Evolutionary conservation across 352 stramenopile species (phyloP), one percentile per base, ranked within the genome.

Genomic region (Phytophthora rubi): DNA sequence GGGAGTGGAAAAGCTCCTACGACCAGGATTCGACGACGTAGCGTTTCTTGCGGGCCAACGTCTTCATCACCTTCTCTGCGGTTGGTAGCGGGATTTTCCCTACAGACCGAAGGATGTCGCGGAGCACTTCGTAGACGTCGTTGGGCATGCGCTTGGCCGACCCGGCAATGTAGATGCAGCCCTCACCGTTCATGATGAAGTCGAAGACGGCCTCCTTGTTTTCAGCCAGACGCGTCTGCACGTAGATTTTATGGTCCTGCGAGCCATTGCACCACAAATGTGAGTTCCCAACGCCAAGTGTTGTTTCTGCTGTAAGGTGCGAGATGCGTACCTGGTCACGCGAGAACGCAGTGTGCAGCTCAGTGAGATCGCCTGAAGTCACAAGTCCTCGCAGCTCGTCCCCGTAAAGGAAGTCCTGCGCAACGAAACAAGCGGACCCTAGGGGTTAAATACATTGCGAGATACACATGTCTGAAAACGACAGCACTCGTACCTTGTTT

Each of bases 61-160:
- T 68, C 70, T 93, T 95, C 81, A 97, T 90, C 21, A 91, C 73
- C 16, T 71, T 79, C 57, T 94, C 87, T 0, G 89, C 89, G 16
- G 84, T 79, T 59, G 84, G 70, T 13, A 92, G 32, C 1, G 82
- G 77, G 32, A 98, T 59, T 53, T 92, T 81, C 0, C 90, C 92
- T 6, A 95, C 81, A 5, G 77, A 86, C 2, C 82, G 86, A 4
- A 98, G 65, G 42, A 96, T 96, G 32, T 95, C 87, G n/a, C 88
- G 78, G 9, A 98, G 61, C 30, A 91, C 88, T 60, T 98, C 88
- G 68, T 94, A 89, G 5, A 98, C 92, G 53, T 98, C 94, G 15
- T 71, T 88, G 1, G 93, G 93, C 94, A 98, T 98, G 42, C 86
- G 88, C 70, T 97, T 98, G 6, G 94, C 92, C 1, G 88, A 97